Base-by-base conservation (phyloP, 192 early-diverging fungal genomes). In the Spinellus fusiger region DNA sequence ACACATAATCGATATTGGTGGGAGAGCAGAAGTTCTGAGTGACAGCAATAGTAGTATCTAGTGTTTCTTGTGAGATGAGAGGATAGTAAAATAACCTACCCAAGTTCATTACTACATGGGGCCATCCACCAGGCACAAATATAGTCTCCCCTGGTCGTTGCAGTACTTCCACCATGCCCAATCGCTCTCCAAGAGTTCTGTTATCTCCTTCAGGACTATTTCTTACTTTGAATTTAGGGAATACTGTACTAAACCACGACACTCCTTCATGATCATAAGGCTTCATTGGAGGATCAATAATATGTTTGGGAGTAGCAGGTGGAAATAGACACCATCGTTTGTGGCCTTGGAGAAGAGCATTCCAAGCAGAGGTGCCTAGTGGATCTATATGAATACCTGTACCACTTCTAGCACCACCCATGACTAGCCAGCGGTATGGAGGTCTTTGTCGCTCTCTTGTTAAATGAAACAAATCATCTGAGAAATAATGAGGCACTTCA, bases 301-400 rank as follows among this genome's bases (percentile, higher is more conserved):
- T 27, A 4, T 69, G 23, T 37, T 79, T 82, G 1, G 84, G 79
- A 8, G 78, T 78, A 28, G 56, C 63, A n/a, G 90, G 90, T 7
- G 90, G 90, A 59, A 89, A 92, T 7, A 92, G 65, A 29, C 77
- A 81, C 90, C 90, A 91, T 27, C 88, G 71, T 66, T 93, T 93
- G 56, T 86, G 82, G 4, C 89, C 89, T 15, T 64, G 53, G 7
- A 90, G 54, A 3, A 93, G 55, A 7, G 89, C 77, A 62, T 91
- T 93, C 90, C 90, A 93, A 3, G 90, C 90, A 29, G 79, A 82
- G 5, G 90, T 92, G 13, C 90, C 89, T 20, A 92, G 71, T 20
- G 90, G 90, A 59, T 93, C 89, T 28, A 78, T 73, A 40, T 82
- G 81, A 34, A 83, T 82, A 15, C 89, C 89, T 10, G 90, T 90